Evolutionary conservation across 2,329 filamentous ascomycete genomes (phyloP).

Genomic region (Fusarium sp.): DNA sequence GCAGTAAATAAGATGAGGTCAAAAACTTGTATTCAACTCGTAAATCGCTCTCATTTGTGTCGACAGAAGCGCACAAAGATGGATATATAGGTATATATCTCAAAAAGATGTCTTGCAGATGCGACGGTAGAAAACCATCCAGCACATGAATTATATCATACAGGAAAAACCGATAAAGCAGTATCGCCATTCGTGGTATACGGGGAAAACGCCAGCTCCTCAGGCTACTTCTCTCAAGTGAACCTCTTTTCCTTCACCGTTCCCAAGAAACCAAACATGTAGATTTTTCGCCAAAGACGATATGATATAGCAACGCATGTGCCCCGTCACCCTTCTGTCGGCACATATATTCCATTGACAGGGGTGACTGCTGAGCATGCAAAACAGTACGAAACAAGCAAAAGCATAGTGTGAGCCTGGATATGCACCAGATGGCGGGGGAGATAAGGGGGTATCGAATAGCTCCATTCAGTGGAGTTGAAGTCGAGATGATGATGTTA

Average conservation of each 20-base stretch:
- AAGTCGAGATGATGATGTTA: conserved; percentile 13
- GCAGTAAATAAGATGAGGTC: not conserved
- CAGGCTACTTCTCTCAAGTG: conserved; percentile 1
- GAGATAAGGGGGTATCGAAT: conserved; percentile 39
- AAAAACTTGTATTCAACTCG: conserved; percentile 25
- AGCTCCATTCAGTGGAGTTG: conserved; percentile 21
- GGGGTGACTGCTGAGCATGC: conserved; percentile 12
- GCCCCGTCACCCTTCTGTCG: conserved; percentile 6
- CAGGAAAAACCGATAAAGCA: conserved; percentile 17
- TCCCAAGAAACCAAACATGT: conserved; percentile 11
- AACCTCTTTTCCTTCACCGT: conserved; percentile 17
- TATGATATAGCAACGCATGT: conserved; percentile 4
- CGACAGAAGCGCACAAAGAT: conserved; percentile 22
- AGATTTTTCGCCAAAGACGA: conserved; percentile 11
- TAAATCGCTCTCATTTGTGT: conserved; percentile 31
- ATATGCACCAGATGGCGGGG: conserved; percentile 27
- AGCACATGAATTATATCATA: conserved; percentile 32
- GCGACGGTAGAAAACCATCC: conserved; percentile 20
- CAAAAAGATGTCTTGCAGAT: conserved; percentile 18
- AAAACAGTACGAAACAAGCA: conserved; percentile 23
- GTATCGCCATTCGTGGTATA: conserved; percentile 4
- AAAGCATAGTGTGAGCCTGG: conserved; percentile 10
- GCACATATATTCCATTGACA: not conserved
- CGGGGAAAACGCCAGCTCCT: conserved; percentile 15
- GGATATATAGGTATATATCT: conserved; percentile 26